A percentile compares a stretch with the other conserved stretches of the same genome.
Evolutionary conservation across 257 asterid genomes (phyloP).

Genomic region (Avicennia marina): DNA sequence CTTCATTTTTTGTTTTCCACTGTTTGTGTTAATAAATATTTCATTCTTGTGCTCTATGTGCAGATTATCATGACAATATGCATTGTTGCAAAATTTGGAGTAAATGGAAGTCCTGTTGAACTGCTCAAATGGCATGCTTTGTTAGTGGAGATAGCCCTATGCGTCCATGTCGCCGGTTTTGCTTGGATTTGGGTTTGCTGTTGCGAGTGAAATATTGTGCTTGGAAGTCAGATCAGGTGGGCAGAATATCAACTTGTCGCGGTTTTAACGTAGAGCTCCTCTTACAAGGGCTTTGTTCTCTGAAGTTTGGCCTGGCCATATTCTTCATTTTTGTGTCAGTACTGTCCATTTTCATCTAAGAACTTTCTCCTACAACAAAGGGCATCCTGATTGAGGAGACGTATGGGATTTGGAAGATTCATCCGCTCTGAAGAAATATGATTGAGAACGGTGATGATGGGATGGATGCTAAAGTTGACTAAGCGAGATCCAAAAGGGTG

Average conservation of each 20-base stretch:
- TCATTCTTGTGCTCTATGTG: neutral
- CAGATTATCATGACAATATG: slow-evolving; percentile 9
- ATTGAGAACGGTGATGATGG: neutral
- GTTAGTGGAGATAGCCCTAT: slow-evolving; percentile 11
- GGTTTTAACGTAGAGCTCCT: slow-evolving; percentile 12
- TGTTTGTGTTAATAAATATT: too few relatives aligned
- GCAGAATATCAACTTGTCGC: slow-evolving; percentile 28
- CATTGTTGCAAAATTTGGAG: slow-evolving; percentile 21
- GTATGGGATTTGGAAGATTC: neutral
- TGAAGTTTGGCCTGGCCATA: slow-evolving; percentile 24
- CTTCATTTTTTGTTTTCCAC: too few relatives aligned
- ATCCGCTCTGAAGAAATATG: neutral
- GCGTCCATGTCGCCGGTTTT: slow-evolving; percentile 19
- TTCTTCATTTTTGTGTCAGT: neutral
- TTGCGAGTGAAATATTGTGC: slow-evolving; percentile 28
- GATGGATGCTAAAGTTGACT: too few relatives aligned
- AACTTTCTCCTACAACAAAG: neutral
- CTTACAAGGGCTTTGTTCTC: slow-evolving; percentile 18
- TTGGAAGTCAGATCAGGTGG: slow-evolving; percentile 28
- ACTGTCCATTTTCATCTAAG: neutral
- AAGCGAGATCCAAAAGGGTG: too few relatives aligned
- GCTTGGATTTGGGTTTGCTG: slow-evolving; percentile 36
- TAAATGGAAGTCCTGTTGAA: neutral
- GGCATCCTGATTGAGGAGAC: neutral
- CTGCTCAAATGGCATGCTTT: slow-evolving; percentile 1